Conservation (phyloP, 1,284 basidiomycete genomes). For the Marasmius tenuissimus region DNA sequence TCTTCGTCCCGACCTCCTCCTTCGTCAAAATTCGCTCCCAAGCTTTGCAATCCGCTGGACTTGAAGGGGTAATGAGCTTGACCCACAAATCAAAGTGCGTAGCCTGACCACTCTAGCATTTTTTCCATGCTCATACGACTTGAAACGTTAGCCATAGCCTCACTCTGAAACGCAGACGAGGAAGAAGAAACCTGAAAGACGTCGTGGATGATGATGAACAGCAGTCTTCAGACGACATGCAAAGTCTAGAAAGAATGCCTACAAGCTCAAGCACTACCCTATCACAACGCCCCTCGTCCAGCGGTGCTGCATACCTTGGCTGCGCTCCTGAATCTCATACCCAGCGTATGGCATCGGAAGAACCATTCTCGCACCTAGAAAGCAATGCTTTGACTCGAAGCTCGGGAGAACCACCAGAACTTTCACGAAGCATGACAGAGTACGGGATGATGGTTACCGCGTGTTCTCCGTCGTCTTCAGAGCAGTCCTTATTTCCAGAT, state of each 20-base stretch:
- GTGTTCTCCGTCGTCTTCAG: neutral
- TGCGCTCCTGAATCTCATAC: conserved; percentile 8
- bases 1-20: neutral
- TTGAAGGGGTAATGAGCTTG: neutral
- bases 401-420: conserved; percentile 4
- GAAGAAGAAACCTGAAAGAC: conserved; percentile 11
- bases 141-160: neutral
- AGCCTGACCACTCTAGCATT: neutral
- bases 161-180: conserved; percentile 14
- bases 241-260: neutral
- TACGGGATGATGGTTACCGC: neutral
- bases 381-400: neutral
- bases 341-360: conserved; percentile 7
- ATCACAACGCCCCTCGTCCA: conserved; percentile 12
- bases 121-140: neutral
- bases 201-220: conserved; percentile 8
- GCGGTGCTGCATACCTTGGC: conserved; percentile 11
- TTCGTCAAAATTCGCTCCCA: neutral
- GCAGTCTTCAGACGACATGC: conserved; percentile 1
- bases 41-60: too few species aligned
- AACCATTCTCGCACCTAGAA: conserved; percentile 3
- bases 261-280: neutral
- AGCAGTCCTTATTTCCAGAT: neutral
- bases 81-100: conserved; percentile 2
- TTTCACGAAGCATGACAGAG: conserved; percentile 12